Base-by-base conservation (phyloP, 2,329 filamentous ascomycete genomes). In the Penicillium sp. region DNA sequence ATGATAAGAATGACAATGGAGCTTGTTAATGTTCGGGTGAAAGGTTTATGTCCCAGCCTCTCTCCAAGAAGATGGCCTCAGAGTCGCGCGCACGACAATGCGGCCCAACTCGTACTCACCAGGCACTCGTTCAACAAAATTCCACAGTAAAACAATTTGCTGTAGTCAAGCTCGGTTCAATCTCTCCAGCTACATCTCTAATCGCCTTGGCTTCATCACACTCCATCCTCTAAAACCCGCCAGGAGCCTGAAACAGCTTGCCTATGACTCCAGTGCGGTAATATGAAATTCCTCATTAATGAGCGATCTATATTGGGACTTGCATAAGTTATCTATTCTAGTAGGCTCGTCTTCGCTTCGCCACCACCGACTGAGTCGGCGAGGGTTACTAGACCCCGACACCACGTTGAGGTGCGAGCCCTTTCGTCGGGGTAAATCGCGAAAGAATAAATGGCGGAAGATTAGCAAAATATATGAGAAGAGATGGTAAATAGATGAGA, bases 391-490 rank as follows among this genome's bases (percentile, higher is more conserved):
- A 33, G 47, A 56, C 56, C 54, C 47, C 45, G 51, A 45, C 50
- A 58, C 51, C 56, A 44, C 56, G 51, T 16, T 56, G 48, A 58
- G 56, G 56, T 58, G 47, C 50, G 48, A 58, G 51, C 50, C 42
- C 42, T 45, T 28, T 41, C 42, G 49, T 46, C 47, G 44, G 53
- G 53, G 55, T 48, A 48, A 42, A 42, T 48, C 18, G 46, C 46
- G 46, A 48, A 42, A 49, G 39, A 49, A 13, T 44, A 49, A 49
- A 49, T 49, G 23, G n/a, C n/a, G 18, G n/a, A 7, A 36, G n/a
- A 18, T 18, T 7, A 18, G 34, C 34, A 36, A 36, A 36, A 16
- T 36, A 36, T 7, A 36, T 36, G 34, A 7, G 7, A 36, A 7
- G 16, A 36, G 8, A 36, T 36, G 34, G n/a, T n/a, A 36, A 21